Percentiles rank a stretch among this genome's conserved stretches.
These are phyloP conservation scores for Talaromyces thailandensis DNA, from an alignment of 495 filamentous ascomycete genomes.

Conservation along the genomic window DNA sequence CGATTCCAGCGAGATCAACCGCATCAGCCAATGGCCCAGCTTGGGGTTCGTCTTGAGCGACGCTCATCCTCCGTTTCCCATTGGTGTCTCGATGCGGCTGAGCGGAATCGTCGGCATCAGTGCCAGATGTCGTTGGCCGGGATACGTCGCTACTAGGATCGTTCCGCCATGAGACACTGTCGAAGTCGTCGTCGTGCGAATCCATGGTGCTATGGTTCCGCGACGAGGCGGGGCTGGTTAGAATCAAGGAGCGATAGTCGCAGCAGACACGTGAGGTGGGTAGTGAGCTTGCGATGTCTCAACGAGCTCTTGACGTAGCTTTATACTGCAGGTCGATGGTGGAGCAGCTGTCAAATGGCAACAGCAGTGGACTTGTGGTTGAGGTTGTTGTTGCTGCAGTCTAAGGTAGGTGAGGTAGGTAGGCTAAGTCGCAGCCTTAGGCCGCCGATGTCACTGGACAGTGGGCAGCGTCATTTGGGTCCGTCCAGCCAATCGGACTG, in stretches of 20 bases:
- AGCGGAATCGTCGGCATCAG: conserved; percentile 27
- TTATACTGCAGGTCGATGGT: background rate
- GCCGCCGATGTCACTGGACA: background rate
- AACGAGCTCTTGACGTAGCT: background rate
- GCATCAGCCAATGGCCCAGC: conserved; percentile 47
- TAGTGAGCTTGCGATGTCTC: background rate
- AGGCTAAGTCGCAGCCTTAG: background rate
- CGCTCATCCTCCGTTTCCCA: conserved; percentile 46
- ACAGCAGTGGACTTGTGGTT: no score
- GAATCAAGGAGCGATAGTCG: background rate
- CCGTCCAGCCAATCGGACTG: background rate
- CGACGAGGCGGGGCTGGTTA: background rate
- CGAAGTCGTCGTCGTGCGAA: conserved; percentile 46
- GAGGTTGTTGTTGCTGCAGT: background rate
- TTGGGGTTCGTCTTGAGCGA: conserved; percentile 37
- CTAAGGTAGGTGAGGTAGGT: background rate
- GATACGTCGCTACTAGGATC: conserved; percentile 42
- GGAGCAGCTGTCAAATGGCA: no score
- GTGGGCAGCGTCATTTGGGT: background rate
- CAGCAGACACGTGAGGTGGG: background rate
- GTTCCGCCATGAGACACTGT: conserved; percentile 50
- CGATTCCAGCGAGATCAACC: conserved; percentile 58
- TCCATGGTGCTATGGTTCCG: conserved; percentile 23
- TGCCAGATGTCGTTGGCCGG: conserved; percentile 38
- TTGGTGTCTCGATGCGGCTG: conserved; percentile 28